Base-by-base conservation (phyloP, 83 land plant genomes). In the Diphasiastrum complanatum region DNA sequence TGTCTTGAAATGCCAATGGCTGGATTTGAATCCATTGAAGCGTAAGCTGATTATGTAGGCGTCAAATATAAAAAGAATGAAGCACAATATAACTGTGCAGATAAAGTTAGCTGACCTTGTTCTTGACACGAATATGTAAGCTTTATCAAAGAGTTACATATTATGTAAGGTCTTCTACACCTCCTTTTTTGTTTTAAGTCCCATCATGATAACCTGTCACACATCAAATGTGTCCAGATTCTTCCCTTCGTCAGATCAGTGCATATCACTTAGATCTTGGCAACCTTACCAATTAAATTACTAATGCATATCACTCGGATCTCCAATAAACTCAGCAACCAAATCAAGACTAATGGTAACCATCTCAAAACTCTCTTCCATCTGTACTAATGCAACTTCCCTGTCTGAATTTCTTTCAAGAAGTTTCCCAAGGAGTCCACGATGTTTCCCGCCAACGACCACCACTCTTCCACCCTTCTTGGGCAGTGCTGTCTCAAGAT, bases 401-500 rank as follows among this genome's bases (percentile, higher is more conserved):
- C 60, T 60, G 19, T 79, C 90, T 18, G 49, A n/a, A 68, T 85
- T 71, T 48, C 68, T 73, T 69, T 83, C 78, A 26, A 81, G 51
- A 2, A 89, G 67, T 33, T 52, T 83, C 46, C 96, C 96, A 62
- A 74, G 65, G 0, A 55, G 75, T 25, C 88, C 88, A 51, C 72
- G 73, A 51, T 82, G 68, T 68, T 74, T 79, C 0, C 96, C 96
- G 18, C 66, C 79, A 36, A 89, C 64, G 45, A 83, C 91, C 45
- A 89, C 51, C 22, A 89, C 81, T 5, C 60, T 64, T 0, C 88
- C 96, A 0, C 91, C 91, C 6, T 56, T 47, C 55, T 73, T 65
- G 1, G 96, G 96, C 22, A 89, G 41, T 2, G 83, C 91, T 23
- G 91, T 86, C 75, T 89, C 91, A 25, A 89, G 60, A 32, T 79